These are phyloP conservation scores for Geosmithia morbida DNA, from an alignment of 2,329 filamentous ascomycete genomes.

Conservation along the genomic window DNA sequence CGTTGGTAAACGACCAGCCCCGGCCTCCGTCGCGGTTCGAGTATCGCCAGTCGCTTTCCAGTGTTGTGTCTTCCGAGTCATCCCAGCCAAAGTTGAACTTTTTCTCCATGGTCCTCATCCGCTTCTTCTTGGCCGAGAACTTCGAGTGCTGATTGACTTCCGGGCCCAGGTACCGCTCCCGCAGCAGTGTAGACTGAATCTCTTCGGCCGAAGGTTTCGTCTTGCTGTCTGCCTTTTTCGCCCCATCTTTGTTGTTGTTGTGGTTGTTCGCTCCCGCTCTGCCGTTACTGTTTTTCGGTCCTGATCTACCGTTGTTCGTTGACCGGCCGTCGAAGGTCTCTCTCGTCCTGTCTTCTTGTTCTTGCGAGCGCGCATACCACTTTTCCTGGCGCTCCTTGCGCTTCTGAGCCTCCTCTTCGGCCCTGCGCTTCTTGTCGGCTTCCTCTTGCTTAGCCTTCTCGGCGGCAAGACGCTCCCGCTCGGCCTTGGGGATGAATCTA, in stretches of 20 bases:
- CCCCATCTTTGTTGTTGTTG: conserved; percentile 24
- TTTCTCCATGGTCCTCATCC: conserved; percentile 79
- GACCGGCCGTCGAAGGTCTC: conserved; percentile 23
- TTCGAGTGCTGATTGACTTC: conserved; percentile 70
- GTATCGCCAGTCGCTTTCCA: conserved; percentile 63
- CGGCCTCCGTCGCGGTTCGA: conserved; percentile 14
- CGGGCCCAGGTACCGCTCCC: conserved; percentile 80
- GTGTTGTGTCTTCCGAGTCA: conserved; percentile 69
- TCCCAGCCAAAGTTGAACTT: conserved; percentile 99
- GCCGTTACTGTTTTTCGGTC: conserved; percentile 65
- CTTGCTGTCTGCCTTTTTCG: conserved; percentile 20
- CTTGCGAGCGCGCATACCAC: conserved; percentile 16
- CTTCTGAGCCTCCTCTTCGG: conserved; percentile 51
- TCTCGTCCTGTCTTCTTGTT: conserved; percentile 25
- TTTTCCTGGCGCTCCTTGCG: conserved; percentile 47
- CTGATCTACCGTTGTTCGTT: conserved; percentile 82
- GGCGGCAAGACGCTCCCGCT: conserved; percentile 66
- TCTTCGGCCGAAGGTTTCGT: conserved; percentile 36
- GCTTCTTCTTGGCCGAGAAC: conserved; percentile 93
- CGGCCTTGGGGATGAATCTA: conserved; percentile 71
- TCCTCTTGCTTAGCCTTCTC: conserved; percentile 63
- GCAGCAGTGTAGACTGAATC: conserved; percentile 59
- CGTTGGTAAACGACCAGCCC: conserved; percentile 27
- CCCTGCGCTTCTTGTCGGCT: conserved; percentile 36
- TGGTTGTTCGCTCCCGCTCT: conserved; percentile 59